Evolutionary conservation across 176 grass and related monocot species (phyloP).

Genomic region (Lolium perenne): DNA sequence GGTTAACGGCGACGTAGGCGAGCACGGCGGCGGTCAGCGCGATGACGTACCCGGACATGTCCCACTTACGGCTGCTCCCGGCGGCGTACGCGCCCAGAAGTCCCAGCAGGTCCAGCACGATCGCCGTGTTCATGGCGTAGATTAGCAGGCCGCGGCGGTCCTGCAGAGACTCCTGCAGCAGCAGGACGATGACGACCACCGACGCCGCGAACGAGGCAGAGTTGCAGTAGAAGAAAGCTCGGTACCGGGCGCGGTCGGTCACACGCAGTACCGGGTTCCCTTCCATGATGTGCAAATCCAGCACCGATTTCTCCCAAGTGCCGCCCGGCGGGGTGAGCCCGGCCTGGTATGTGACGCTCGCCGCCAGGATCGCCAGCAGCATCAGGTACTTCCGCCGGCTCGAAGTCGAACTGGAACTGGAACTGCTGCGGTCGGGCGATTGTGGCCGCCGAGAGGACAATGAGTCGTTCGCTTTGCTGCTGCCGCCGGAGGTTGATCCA

Average conservation of each 20-base stretch:
- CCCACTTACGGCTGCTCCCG: slow-evolving; percentile 41
- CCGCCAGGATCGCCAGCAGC: slow-evolving; percentile 43
- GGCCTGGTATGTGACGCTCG: slow-evolving; percentile 52
- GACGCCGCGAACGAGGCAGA: slow-evolving; percentile 52
- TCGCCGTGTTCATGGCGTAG: slow-evolving; percentile 43
- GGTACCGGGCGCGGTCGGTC: slow-evolving; percentile 6
- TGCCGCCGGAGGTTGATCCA: background rate
- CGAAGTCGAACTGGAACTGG: background rate
- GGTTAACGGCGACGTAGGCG: slow-evolving; percentile 33
- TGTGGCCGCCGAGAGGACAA: background rate
- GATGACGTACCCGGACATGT: slow-evolving; percentile 45
- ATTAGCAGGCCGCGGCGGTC: background rate
- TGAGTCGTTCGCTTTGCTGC: background rate
- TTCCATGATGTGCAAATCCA: background rate
- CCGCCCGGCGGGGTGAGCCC: slow-evolving; percentile 45
- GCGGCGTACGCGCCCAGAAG: slow-evolving; percentile 62
- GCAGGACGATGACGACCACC: slow-evolving; percentile 44
- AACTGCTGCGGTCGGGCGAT: background rate
- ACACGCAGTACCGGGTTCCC: slow-evolving; percentile 17
- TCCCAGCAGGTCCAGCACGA: slow-evolving; percentile 51
- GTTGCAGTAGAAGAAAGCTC: slow-evolving; percentile 57
- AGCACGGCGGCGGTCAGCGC: slow-evolving; percentile 45
- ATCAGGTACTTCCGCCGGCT: slow-evolving; percentile 42
- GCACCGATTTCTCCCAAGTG: background rate
- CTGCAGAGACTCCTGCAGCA: slow-evolving; percentile 2